Percentiles rank a stretch among this genome's conserved stretches.
These are phyloP conservation scores for Glonium stellatum DNA, from an alignment of 495 filamentous ascomycete species.

Conservation along the genomic window DNA sequence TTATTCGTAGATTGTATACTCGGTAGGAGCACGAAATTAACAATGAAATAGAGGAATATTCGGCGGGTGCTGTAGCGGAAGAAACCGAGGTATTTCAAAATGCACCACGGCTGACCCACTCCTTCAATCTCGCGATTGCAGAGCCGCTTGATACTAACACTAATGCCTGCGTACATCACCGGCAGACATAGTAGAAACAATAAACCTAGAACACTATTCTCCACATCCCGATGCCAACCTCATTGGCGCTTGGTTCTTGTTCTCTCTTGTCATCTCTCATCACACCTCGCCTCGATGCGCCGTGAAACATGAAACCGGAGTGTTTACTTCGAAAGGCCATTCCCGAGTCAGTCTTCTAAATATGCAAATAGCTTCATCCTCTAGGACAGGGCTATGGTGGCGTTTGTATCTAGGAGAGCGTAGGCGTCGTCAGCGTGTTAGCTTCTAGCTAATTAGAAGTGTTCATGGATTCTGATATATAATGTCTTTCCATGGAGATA, in stretches of 20 bases:
- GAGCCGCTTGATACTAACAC: neutral
- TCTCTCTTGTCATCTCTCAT: neutral
- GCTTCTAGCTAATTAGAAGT: neutral
- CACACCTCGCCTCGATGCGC: neutral
- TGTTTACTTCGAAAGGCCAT: neutral
- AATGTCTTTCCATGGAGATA: neutral
- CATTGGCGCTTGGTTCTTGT: neutral
- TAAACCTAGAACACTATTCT: neutral
- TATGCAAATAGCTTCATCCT: neutral
- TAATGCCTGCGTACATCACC: neutral
- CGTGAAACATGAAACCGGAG: neutral
- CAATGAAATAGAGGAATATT: neutral
- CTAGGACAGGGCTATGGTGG: neutral
- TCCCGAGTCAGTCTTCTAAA: neutral
- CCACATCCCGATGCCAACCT: neutral
- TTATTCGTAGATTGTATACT: too few relatives aligned
- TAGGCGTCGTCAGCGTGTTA: neutral
- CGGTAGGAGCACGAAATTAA: too few relatives aligned
- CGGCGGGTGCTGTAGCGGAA: neutral
- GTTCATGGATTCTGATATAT: neutral
- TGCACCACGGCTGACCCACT: neutral
- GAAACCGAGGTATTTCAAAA: neutral
- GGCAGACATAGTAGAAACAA: neutral
- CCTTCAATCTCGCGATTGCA: neutral
- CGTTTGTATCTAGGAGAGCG: neutral